Conservation (phyloP, 1,139 yeast species). For the Taphrina betulina region DNA sequence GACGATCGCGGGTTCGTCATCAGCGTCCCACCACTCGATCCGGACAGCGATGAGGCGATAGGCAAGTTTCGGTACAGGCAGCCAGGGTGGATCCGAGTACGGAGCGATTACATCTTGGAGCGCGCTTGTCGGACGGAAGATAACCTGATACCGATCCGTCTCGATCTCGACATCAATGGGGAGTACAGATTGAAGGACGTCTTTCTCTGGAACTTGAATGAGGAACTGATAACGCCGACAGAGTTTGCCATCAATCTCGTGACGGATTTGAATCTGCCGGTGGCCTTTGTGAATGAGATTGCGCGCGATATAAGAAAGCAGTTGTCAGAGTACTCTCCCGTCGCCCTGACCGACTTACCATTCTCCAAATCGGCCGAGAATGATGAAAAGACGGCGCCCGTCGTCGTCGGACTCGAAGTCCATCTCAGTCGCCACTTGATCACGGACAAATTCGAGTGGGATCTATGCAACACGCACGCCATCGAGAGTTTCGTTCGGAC, state of each 20-base stretch:
- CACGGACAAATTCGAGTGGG: conserved; percentile 97
- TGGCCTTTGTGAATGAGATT: conserved; percentile 59
- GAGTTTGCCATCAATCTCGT: conserved; percentile 78
- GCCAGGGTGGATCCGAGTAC: conserved; percentile 30
- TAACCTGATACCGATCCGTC: conserved; percentile 71
- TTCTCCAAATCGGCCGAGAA: conserved; percentile 44
- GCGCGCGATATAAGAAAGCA: conserved; percentile 74
- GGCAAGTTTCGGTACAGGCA: conserved; percentile 16
- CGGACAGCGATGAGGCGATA: conserved; percentile 20
- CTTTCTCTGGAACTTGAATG: conserved; percentile 87
- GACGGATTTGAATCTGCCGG: conserved; percentile 77
- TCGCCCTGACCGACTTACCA: conserved; percentile 64
- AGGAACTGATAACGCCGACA: conserved; percentile 66
- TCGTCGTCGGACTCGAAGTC: conserved; percentile 72
- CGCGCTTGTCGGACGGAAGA: conserved; percentile 38
- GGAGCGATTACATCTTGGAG: conserved; percentile 24
- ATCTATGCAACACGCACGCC: conserved; percentile 60
- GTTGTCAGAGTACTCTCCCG: conserved; percentile 68
- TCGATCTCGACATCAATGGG: conserved; percentile 62
- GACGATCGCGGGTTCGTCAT: conserved; percentile 31
- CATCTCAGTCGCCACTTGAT: conserved; percentile 78
- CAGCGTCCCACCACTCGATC: conserved; percentile 20
- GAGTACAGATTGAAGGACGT: conserved; percentile 63
- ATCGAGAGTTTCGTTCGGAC: conserved; percentile 83
- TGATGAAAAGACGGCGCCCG: conserved; percentile 61